These are phyloP conservation scores for Sporobolomyces pararoseus DNA, from an alignment of 768 basidiomycete species.

Conservation along the genomic window DNA sequence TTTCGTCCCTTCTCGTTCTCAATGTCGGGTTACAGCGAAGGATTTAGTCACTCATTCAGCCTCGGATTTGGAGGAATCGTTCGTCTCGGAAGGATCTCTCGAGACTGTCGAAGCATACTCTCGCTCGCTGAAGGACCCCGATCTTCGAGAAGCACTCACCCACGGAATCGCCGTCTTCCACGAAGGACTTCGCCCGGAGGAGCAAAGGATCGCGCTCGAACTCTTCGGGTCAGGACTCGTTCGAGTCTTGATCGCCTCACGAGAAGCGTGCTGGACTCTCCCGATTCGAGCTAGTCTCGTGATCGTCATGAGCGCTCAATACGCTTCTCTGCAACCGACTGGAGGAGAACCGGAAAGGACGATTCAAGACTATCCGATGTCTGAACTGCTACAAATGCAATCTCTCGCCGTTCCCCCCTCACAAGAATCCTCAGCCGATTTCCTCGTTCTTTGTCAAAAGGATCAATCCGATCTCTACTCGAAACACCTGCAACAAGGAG, in stretches of 20 bases:
- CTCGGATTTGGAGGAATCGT: conserved; percentile 58
- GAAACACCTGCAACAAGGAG: conserved; percentile 79
- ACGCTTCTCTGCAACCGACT: conserved; percentile 50
- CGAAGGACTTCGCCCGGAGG: conserved; percentile 62
- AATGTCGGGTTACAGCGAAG: conserved; percentile 67
- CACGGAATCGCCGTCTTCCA: conserved; percentile 88
- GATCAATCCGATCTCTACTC: conserved; percentile 77
- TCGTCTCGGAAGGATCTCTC: conserved; percentile 48
- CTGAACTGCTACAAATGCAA: conserved; percentile 88
- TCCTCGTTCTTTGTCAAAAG: conserved; percentile 82
- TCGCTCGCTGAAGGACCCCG: conserved; percentile 59
- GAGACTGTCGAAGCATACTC: conserved; percentile 63
- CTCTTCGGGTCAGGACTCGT: conserved; percentile 76
- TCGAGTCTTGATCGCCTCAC: conserved; percentile 73
- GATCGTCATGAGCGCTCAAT: conserved; percentile 89
- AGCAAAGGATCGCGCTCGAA: conserved; percentile 69
- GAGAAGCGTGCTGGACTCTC: conserved; percentile 82
- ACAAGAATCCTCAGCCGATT: conserved; percentile 50
- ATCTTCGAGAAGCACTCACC: conserved; percentile 66
- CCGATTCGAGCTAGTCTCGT: conserved; percentile 77
- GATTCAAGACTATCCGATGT: conserved; percentile 71
- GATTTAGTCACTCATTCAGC: conserved; percentile 87
- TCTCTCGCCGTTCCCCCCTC: conserved; percentile 61
- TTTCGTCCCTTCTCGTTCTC: conserved; percentile 79
- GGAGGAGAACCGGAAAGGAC: conserved; percentile 58